Conservation (phyloP, 2,329 filamentous ascomycete species). For the Talaromyces sp. region DNA sequence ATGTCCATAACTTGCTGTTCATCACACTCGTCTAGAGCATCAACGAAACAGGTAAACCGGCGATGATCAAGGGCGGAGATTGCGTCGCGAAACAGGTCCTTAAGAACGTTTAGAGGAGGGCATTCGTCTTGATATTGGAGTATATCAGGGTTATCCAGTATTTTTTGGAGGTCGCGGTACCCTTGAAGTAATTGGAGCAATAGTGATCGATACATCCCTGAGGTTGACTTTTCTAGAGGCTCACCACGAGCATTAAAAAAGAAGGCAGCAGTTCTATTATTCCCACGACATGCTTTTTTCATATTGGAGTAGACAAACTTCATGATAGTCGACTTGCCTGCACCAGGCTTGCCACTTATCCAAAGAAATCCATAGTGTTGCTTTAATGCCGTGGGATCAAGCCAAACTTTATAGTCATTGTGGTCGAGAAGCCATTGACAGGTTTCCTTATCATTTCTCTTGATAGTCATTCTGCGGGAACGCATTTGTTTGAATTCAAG, state of each 20-base stretch:
- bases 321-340: conserved; percentile 39
- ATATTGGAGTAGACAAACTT: conserved; percentile 24
- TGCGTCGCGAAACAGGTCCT: conserved; percentile 24
- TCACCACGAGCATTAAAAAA: conserved; percentile 32
- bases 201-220: conserved; percentile 31
- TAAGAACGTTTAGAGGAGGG: conserved; percentile 23
- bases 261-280: conserved; percentile 27
- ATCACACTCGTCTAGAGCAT: conserved; percentile 49
- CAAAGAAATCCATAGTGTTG: conserved; percentile 36
- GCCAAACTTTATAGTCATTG: conserved; percentile 31
- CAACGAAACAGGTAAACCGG: conserved; percentile 37
- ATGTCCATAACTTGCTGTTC: conserved; percentile 39
- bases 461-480: conserved; percentile 7
- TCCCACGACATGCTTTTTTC: conserved; percentile 3
- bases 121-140: conserved; percentile 24
- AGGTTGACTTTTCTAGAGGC: conserved; percentile 23
- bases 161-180: conserved; percentile 22
- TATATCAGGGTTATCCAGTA: conserved; percentile 7
- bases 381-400: conserved; percentile 24
- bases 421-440: conserved; percentile 16
- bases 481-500: conserved; percentile 16
- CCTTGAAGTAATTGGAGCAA: conserved; percentile 28
- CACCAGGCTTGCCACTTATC: conserved; percentile 41
- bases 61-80: conserved; percentile 19
- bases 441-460: background rate